Base-by-base conservation (phyloP, 176 grass and related monocot genomes). In the Phoenix dactylifera region DNA sequence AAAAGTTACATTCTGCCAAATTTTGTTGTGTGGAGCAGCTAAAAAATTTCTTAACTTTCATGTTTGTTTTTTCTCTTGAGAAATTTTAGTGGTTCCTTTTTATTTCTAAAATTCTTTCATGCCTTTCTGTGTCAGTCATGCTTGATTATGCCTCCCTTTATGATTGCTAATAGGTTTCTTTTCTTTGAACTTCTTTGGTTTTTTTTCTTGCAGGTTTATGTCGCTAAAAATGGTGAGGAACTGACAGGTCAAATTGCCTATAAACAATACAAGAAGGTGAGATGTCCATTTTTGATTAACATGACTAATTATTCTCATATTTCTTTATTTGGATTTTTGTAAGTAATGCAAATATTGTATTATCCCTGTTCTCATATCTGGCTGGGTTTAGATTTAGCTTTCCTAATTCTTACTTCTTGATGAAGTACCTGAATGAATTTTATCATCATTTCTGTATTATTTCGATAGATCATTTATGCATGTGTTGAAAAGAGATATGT, bases 191-290 rank as follows among this genome's bases (percentile, higher is more conserved):
- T 44, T 44, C 1, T 44, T 78, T 81, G 54, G 44, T 74, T 10
- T 39, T 39, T 17, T 24, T 24, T 62, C 49, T 55, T 87, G 63
- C 80, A 95, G 91, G 77, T 90, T 72, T 95, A 95, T 72, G 74
- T 90, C 39, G 60, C 74, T 18, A 95, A 90, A 76, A 75, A 77
- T 66, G 91, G 91, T 14, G 63, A 90, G 62, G 91, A 95, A 52
- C 24, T 95, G 59, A 74, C 72, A 44, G 91, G 91, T 39, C 72
- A 26, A 53, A 15, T 35, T 65, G 91, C 86, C n/a, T 95, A 90
- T 69, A 68, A 62, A 77, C 83, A 80, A 54, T 95, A 90, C 62
- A 58, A 60, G 70, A 90, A 65, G 86, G 86, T 89, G 64, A 71
- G 16, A 7, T 15, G 24, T 4, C 24, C 14, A 18, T 59, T 19